These are phyloP conservation scores for Ceratonia siliqua DNA, from an alignment of 306 rosid species.

Conservation along the genomic window DNA sequence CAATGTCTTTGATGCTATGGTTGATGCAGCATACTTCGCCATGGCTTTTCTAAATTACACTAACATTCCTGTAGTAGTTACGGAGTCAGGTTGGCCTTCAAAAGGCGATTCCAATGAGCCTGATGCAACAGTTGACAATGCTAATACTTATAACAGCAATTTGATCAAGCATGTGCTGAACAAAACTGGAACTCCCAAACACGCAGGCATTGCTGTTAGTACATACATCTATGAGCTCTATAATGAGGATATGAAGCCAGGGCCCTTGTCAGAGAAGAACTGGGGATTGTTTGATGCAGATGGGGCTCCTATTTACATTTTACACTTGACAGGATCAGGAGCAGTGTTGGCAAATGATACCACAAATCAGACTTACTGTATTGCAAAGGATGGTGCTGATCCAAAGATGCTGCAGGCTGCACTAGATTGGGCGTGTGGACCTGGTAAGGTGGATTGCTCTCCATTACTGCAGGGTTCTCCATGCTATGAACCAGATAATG, in stretches of 20 bases:
- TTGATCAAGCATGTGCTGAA: slow-evolving; percentile 67
- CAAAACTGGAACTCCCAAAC: slow-evolving; percentile 80
- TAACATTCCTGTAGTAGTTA: slow-evolving; percentile 63
- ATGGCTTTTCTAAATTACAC: slow-evolving; percentile 75
- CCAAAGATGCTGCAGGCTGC: slow-evolving; percentile 90
- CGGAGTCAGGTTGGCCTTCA: slow-evolving; percentile 86
- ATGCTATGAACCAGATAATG: slow-evolving; percentile 82
- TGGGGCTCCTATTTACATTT: slow-evolving; percentile 60
- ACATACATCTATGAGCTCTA: slow-evolving; percentile 79
- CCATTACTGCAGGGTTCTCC: slow-evolving; percentile 68
- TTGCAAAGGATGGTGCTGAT: slow-evolving; percentile 73
- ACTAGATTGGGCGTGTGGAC: slow-evolving; percentile 95
- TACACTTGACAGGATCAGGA: slow-evolving; percentile 68
- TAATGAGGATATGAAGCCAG: slow-evolving; percentile 65
- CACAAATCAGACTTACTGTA: slow-evolving; percentile 62
- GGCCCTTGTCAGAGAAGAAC: slow-evolving; percentile 67
- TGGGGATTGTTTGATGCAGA: slow-evolving; percentile 75
- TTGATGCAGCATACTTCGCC: slow-evolving; percentile 74
- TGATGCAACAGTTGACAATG: slow-evolving; percentile 75
- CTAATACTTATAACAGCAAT: slow-evolving; percentile 80
- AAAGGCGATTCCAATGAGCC: slow-evolving; percentile 69
- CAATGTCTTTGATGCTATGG: slow-evolving; percentile 79
- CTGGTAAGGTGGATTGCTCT: slow-evolving; percentile 87
- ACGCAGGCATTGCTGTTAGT: slow-evolving; percentile 64
- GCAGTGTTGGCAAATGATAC: slow-evolving; percentile 69